Conservation (phyloP, 116 monocot genomes). For the Dioscorea cayenensis region DNA sequence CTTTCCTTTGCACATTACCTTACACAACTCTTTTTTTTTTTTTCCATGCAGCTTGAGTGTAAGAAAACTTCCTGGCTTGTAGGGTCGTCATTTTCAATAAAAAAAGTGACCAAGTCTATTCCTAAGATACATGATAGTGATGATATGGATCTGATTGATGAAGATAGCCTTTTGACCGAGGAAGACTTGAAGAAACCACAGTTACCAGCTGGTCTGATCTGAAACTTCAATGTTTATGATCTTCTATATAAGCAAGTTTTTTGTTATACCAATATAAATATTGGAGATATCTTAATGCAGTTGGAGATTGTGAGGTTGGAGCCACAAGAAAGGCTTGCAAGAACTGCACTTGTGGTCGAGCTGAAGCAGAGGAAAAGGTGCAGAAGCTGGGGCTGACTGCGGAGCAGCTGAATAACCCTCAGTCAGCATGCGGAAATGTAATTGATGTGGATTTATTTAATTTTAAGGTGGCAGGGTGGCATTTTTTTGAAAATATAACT, state of each 20-base stretch:
- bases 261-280: not conserved
- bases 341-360: conserved; percentile 96
- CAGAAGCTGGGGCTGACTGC: conserved; percentile 56
- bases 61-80: conserved; percentile 77
- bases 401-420: conserved; percentile 76
- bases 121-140: conserved; percentile 81
- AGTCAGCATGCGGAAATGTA: conserved; percentile 93
- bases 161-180: conserved; percentile 83
- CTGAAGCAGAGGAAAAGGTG: conserved; percentile 69
- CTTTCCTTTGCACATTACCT: not conserved
- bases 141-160: conserved; percentile 85
- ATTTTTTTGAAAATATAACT: not conserved
- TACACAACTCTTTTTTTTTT: not conserved
- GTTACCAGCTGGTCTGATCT: conserved; percentile 52
- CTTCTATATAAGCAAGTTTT: not conserved
- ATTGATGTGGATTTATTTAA: conserved; percentile 6
- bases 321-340: conserved; percentile 92
- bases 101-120: conserved; percentile 30
- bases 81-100: conserved; percentile 77
- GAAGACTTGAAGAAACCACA: conserved; percentile 93
- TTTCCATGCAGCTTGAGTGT: conserved; percentile 47
- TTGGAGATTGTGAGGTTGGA: conserved; percentile 90
- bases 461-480: not conserved
- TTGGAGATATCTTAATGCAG: conserved; percentile 16
- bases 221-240: not conserved